phyloP scores from a whole-genome alignment of 2,329 filamentous ascomycete species.

The Trichoderma citrinoviride region DNA sequence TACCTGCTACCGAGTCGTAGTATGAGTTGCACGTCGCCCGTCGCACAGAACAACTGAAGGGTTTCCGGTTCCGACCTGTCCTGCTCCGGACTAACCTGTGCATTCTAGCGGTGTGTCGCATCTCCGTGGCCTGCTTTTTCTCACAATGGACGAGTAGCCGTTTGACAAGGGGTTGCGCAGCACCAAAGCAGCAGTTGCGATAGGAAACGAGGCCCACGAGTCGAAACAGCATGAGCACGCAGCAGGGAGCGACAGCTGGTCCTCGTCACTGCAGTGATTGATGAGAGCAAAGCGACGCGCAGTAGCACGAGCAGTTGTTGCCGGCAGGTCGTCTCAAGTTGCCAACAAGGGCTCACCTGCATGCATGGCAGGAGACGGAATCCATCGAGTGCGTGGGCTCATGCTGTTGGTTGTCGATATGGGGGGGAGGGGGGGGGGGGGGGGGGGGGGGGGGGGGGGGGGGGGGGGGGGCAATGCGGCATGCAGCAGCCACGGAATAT shows the following conservation, averaged over 20 bases:
- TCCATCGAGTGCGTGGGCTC: slow-evolving; percentile 6
- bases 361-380: background rate
- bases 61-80: background rate
- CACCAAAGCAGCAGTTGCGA: background rate
- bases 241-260: background rate
- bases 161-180: background rate
- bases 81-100: too few species aligned
- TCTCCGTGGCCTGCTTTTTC: background rate
- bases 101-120: slow-evolving; percentile 17
- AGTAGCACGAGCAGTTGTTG: background rate
- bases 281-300: too few species aligned
- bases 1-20: background rate
- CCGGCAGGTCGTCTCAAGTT: background rate
- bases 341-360: background rate
- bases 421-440: too few species aligned
- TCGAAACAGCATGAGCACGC: background rate
- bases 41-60: background rate
- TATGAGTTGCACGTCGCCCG: too few species aligned
- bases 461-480: too few species aligned
- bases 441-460: too few species aligned
- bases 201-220: slow-evolving; percentile 5
- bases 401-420: background rate
- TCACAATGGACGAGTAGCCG: background rate
- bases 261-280: background rate
- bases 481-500: too few species aligned